These are phyloP conservation scores for Trametes hirsuta DNA, from an alignment of 1,284 basidiomycete species.

Conservation along the genomic window DNA sequence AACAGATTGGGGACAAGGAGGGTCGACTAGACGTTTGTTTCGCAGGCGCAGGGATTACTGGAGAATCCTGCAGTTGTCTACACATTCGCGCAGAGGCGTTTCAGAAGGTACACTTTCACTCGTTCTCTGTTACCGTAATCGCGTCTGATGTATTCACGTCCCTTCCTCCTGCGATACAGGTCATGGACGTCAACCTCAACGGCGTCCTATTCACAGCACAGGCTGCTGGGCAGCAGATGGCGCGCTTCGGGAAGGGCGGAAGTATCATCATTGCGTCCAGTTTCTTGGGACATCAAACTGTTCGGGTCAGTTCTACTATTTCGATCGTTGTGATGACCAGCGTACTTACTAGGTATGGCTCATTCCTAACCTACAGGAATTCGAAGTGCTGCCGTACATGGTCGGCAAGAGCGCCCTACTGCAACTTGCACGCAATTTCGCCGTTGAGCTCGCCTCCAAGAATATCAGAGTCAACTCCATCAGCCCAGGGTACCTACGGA, in stretches of 20 bases:
- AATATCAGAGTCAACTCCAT: slow-evolving; percentile 76
- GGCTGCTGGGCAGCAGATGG: slow-evolving; percentile 78
- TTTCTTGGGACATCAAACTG: slow-evolving; percentile 83
- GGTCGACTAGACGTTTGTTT: slow-evolving; percentile 74
- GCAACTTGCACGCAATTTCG: slow-evolving; percentile 83
- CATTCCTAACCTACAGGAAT: slow-evolving; percentile 44
- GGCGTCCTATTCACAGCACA: slow-evolving; percentile 81
- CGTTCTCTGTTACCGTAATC: too few relatives aligned
- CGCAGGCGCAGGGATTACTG: slow-evolving; percentile 58
- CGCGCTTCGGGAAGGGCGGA: slow-evolving; percentile 64
- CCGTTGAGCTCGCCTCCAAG: slow-evolving; percentile 76
- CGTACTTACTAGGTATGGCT: background rate
- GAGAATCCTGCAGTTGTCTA: slow-evolving; percentile 63
- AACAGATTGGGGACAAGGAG: slow-evolving; percentile 64
- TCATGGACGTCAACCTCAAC: slow-evolving; percentile 75
- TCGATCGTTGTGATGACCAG: background rate
- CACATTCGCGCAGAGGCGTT: slow-evolving; percentile 73
- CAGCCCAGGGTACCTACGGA: slow-evolving; percentile 75
- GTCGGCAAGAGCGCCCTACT: slow-evolving; percentile 79
- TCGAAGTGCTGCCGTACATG: slow-evolving; percentile 72
- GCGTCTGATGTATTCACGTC: background rate
- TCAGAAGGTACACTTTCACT: slow-evolving; percentile 49
- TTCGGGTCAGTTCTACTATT: slow-evolving; percentile 55
- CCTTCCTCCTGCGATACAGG: slow-evolving; percentile 39
- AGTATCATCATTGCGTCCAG: slow-evolving; percentile 85